phyloP scores from a whole-genome alignment of 2,329 filamentous ascomycete genomes.

The Juglanconis sp. region DNA sequence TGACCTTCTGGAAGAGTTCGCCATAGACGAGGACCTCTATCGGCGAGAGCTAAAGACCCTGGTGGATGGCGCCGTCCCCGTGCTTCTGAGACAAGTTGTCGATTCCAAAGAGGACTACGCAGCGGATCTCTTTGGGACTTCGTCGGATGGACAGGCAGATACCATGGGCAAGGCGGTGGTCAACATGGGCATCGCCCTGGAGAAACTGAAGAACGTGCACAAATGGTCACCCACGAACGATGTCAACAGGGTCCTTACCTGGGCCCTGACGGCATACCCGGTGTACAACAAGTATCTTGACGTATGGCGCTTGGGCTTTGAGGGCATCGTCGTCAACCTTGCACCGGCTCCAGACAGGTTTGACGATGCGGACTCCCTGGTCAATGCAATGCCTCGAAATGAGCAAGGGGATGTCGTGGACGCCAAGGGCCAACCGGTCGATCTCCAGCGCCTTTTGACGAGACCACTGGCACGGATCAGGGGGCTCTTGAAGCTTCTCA shows the following conservation, averaged over 20 bases:
- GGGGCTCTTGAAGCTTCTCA: slow-evolving; percentile 79
- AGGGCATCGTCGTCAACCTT: slow-evolving; percentile 90
- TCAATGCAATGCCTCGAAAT: slow-evolving; percentile 59
- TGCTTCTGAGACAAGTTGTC: slow-evolving; percentile 81
- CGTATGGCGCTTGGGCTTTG: slow-evolving; percentile 89
- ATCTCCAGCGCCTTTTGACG: slow-evolving; percentile 90
- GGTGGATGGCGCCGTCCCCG: slow-evolving; percentile 92
- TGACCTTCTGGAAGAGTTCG: slow-evolving; percentile 76
- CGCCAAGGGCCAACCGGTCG: slow-evolving; percentile 80
- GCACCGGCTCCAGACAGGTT: slow-evolving; percentile 58
- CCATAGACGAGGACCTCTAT: slow-evolving; percentile 82
- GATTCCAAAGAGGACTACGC: slow-evolving; percentile 64
- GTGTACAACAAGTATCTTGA: slow-evolving; percentile 83
- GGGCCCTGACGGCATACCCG: slow-evolving; percentile 75
- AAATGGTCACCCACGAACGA: slow-evolving; percentile 74
- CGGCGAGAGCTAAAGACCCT: slow-evolving; percentile 87
- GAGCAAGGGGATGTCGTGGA: slow-evolving; percentile 66
- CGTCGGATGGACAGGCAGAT: slow-evolving; percentile 50
- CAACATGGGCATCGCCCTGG: slow-evolving; percentile 86
- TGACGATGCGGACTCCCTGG: slow-evolving; percentile 59
- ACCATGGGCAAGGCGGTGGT: slow-evolving; percentile 81
- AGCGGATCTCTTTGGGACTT: slow-evolving; percentile 64
- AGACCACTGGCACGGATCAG: slow-evolving; percentile 84
- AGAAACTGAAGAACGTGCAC: slow-evolving; percentile 78
- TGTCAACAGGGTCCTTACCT: slow-evolving; percentile 68